These are phyloP conservation scores for Gonium pectorale DNA, from an alignment of 139 green algal genomes.

Conservation along the genomic window DNA sequence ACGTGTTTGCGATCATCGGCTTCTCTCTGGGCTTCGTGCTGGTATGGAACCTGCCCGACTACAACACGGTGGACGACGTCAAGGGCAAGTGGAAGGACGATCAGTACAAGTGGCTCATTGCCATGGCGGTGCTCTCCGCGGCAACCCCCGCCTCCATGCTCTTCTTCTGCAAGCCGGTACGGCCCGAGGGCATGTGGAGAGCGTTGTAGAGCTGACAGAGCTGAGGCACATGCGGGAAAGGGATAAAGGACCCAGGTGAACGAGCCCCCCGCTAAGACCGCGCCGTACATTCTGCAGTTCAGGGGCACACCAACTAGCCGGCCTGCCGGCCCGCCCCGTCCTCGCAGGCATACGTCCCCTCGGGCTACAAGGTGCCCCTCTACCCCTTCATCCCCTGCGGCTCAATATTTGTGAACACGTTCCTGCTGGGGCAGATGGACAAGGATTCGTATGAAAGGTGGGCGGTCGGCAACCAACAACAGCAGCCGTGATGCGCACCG, in stretches of 20 bases:
- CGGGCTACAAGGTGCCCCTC: conserved; percentile 41
- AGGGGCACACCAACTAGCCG: too few species aligned
- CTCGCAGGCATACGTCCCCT: conserved; percentile 34
- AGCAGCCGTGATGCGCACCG: not conserved
- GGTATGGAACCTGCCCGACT: conserved; percentile 38
- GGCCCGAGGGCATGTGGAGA: too few species aligned
- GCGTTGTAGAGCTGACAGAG: too few species aligned
- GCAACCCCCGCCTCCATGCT: conserved; percentile 25
- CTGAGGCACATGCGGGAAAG: too few species aligned
- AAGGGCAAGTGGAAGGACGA: conserved; percentile 18
- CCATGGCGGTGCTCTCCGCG: not conserved
- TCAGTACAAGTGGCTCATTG: conserved; percentile 44
- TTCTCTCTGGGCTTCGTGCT: conserved; percentile 45
- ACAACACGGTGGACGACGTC: conserved; percentile 21
- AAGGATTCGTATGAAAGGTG: conserved; percentile 28
- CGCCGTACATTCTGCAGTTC: not conserved
- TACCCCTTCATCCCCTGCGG: conserved; percentile 45
- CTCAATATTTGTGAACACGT: conserved; percentile 49
- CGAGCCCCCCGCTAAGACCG: too few species aligned
- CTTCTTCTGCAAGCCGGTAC: conserved; percentile 38
- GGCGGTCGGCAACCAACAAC: not conserved
- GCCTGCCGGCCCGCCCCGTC: not conserved
- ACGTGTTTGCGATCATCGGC: conserved; percentile 34
- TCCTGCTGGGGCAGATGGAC: conserved; percentile 54
- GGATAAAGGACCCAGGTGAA: too few species aligned